Evolutionary conservation across 352 stramenopile species (phyloP).

Genomic region (Phytophthora pinifolia): DNA sequence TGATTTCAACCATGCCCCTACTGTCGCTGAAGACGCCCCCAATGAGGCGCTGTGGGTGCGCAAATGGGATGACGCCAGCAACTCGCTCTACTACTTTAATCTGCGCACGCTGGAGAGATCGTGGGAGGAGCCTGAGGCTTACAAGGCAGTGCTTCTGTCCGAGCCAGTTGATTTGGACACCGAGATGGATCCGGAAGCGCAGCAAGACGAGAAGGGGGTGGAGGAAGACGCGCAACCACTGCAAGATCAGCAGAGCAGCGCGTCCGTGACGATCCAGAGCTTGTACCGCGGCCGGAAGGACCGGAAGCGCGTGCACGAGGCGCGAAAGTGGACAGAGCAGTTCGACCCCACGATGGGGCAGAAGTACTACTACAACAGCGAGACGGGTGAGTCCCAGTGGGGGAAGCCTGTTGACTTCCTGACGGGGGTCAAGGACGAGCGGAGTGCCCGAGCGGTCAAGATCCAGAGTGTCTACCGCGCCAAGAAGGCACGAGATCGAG

Average conservation of each 20-base stretch:
- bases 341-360: constrained; percentile 38
- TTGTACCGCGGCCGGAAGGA: constrained; percentile 31
- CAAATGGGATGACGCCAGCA: constrained; percentile 31
- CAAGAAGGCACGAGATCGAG: constrained; percentile 39
- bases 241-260: constrained; percentile 6
- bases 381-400: constrained; percentile 42
- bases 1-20: neutral
- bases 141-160: constrained; percentile 26
- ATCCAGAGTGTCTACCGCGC: constrained; percentile 60
- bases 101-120: constrained; percentile 32
- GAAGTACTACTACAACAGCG: constrained; percentile 57
- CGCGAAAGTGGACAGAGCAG: constrained; percentile 47
- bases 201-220: neutral
- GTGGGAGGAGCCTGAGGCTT: constrained; percentile 29
- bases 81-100: constrained; percentile 39
- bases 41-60: constrained; percentile 29
- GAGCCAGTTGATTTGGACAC: constrained; percentile 16
- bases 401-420: constrained; percentile 42
- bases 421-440: constrained; percentile 28
- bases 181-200: constrained; percentile 1
- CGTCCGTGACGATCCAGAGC: constrained; percentile 36
- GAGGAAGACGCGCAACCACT: neutral
- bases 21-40: neutral
- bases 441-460: constrained; percentile 39
- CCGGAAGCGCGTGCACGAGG: constrained; percentile 25